Evolutionary conservation across 1,284 basidiomycete genomes (phyloP).

Genomic region (Ganoderma sp.): DNA sequence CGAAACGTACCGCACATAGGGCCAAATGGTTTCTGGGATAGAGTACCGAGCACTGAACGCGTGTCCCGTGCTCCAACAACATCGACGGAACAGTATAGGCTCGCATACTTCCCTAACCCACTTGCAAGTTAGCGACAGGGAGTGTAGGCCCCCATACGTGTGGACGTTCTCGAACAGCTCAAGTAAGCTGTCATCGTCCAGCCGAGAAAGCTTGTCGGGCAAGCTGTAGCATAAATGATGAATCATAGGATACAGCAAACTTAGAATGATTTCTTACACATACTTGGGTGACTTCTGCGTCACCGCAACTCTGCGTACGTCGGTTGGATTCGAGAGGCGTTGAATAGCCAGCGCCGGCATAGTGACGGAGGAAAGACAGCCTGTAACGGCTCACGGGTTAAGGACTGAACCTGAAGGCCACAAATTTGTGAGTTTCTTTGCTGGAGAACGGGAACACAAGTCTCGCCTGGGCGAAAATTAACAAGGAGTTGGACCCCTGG

Average conservation of each 20-base stretch:
- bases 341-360: too few species aligned
- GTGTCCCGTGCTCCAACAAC: background rate
- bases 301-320: background rate
- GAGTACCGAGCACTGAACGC: background rate
- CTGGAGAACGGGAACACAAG: too few species aligned
- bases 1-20: too few species aligned
- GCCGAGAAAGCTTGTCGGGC: background rate
- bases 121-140: background rate
- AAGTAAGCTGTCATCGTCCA: background rate
- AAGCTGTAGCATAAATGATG: background rate
- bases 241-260: background rate
- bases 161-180: background rate
- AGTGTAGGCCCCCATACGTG: background rate
- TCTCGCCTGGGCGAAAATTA: too few species aligned
- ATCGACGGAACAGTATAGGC: background rate
- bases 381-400: too few species aligned
- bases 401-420: too few species aligned
- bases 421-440: too few species aligned
- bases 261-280: background rate
- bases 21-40: too few species aligned
- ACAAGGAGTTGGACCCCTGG: too few species aligned
- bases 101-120: constrained; percentile 1
- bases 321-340: too few species aligned
- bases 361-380: too few species aligned
- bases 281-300: background rate